Conservation (phyloP, 345 rosid genomes). For the Eucalyptus coolabah region DNA sequence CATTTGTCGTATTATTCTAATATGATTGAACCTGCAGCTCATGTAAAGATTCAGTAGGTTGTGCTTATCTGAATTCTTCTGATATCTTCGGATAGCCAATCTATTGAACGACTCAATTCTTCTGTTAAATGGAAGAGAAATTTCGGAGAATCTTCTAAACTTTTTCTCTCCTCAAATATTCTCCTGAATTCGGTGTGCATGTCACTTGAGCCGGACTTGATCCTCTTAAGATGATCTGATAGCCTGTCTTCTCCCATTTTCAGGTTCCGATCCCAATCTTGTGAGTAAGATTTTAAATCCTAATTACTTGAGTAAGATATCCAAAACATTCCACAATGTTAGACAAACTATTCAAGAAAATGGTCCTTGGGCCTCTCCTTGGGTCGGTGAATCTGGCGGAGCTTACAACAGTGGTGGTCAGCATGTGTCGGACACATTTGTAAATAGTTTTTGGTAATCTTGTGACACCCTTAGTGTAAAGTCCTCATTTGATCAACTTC, state of each 20-base stretch:
- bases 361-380: constrained; percentile 90
- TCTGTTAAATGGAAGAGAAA: neutral
- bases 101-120: neutral
- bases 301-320: constrained; percentile 32
- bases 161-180: neutral
- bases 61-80: neutral
- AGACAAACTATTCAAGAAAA: constrained; percentile 35
- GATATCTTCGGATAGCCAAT: neutral
- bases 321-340: constrained; percentile 49
- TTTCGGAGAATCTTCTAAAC: neutral
- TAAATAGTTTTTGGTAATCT: constrained; percentile 88
- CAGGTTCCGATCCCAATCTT: constrained; percentile 80
- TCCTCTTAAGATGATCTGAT: neutral
- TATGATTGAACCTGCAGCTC: neutral
- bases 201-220: neutral
- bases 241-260: neutral
- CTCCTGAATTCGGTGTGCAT: neutral
- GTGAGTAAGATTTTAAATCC: constrained; percentile 78
- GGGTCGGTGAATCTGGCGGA: constrained; percentile 99
- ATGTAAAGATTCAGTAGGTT: neutral
- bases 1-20: neutral
- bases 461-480: neutral
- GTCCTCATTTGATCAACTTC: neutral
- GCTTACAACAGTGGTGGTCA: constrained; percentile 94
- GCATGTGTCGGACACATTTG: constrained; percentile 73